These are phyloP conservation scores for Fragaria nilgerrensis DNA, from an alignment of 306 rosid species.

Conservation along the genomic window DNA sequence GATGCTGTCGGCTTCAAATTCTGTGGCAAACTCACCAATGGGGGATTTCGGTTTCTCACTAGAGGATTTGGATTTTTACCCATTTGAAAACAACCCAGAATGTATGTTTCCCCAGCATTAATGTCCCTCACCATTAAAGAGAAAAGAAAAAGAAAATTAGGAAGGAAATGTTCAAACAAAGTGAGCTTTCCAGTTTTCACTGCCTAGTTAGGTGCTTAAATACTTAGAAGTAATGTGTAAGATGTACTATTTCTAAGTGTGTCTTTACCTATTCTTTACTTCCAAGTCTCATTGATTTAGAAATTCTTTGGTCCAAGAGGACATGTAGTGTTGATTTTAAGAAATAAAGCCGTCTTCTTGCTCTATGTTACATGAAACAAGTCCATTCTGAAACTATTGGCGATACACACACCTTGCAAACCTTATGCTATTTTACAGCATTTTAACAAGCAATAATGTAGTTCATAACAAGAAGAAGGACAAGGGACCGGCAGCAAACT, in stretches of 20 bases:
- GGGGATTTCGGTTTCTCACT: slow-evolving; percentile 42
- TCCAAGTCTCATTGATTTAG: not conserved
- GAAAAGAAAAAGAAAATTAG: no score
- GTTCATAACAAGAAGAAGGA: not conserved
- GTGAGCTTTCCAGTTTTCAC: slow-evolving; percentile 8
- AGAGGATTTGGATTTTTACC: slow-evolving; percentile 46
- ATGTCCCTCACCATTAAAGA: not conserved
- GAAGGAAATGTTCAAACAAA: not conserved
- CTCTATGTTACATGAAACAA: not conserved
- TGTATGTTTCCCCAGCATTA: slow-evolving; percentile 22
- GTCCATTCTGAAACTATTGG: not conserved
- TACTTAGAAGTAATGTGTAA: slow-evolving; percentile 13
- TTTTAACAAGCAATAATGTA: not conserved
- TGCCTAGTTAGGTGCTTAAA: slow-evolving; percentile 20
- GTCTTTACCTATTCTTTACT: not conserved
- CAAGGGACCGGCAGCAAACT: not conserved
- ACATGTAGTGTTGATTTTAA: slow-evolving; percentile 1
- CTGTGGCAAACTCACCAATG: slow-evolving; percentile 59
- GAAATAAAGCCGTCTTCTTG: slow-evolving; percentile 6
- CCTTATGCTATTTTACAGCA: not conserved
- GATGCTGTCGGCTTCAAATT: slow-evolving; percentile 57
- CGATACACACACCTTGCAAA: no score
- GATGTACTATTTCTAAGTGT: not conserved
- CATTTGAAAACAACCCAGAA: slow-evolving; percentile 32
- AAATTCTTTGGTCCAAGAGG: slow-evolving; percentile 10